These are phyloP conservation scores for Colletotrichum euphorbiae DNA, from an alignment of 2,329 filamentous ascomycete genomes.

Conservation along the genomic window DNA sequence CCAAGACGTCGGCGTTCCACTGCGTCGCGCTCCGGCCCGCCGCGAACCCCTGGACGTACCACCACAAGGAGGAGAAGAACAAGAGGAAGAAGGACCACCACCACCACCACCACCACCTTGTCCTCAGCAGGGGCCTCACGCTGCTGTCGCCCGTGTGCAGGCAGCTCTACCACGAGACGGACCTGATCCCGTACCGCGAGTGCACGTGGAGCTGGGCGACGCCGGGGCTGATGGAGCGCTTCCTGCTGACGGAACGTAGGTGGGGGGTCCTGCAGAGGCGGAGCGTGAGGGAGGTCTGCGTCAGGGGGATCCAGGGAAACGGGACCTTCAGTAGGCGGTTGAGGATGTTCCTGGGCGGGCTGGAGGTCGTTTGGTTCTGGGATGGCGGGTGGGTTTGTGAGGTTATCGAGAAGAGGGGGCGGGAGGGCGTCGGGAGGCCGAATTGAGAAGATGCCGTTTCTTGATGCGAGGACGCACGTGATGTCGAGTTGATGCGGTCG, in stretches of 20 bases:
- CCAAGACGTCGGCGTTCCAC: slow-evolving; percentile 45
- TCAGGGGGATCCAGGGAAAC: slow-evolving; percentile 32
- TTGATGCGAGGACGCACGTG: too few species aligned
- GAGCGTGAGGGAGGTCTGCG: slow-evolving; percentile 47
- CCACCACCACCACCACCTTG: too few species aligned
- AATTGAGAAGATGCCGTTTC: neutral
- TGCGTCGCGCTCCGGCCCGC: slow-evolving; percentile 44
- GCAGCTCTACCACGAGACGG: slow-evolving; percentile 52
- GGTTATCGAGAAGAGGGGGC: slow-evolving; percentile 2
- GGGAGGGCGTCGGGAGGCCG: neutral
- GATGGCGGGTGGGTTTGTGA: slow-evolving; percentile 17
- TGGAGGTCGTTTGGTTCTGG: slow-evolving; percentile 44
- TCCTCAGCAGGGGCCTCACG: slow-evolving; percentile 43
- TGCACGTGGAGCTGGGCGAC: slow-evolving; percentile 51
- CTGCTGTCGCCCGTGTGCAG: slow-evolving; percentile 50
- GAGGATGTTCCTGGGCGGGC: slow-evolving; percentile 46
- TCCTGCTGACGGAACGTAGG: slow-evolving; percentile 47
- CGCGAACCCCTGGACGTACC: slow-evolving; percentile 47
- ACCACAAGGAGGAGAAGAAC: too few species aligned
- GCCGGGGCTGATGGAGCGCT: slow-evolving; percentile 49
- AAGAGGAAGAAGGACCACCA: too few species aligned
- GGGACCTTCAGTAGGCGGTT: slow-evolving; percentile 44
- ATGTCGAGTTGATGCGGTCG: too few species aligned
- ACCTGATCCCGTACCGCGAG: slow-evolving; percentile 48
- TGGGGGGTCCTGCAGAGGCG: slow-evolving; percentile 47